Conservation (phyloP, 805 yeast species). For the Teunomyces aglyptinius region DNA sequence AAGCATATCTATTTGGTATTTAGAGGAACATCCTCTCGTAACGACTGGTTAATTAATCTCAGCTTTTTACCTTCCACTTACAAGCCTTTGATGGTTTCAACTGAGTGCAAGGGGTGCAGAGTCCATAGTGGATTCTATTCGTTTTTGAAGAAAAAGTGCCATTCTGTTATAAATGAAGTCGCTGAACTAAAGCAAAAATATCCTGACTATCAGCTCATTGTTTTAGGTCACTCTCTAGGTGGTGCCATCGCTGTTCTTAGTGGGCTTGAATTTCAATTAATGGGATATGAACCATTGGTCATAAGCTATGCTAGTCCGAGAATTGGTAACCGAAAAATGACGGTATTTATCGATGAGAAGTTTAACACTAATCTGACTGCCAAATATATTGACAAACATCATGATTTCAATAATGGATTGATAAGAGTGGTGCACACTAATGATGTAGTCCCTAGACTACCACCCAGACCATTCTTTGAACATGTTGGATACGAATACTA, state of each 20-base stretch:
- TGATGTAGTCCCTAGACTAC: slow-evolving; percentile 60
- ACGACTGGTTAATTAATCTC: slow-evolving; percentile 65
- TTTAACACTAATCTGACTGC: slow-evolving; percentile 40
- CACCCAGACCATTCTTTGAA: slow-evolving; percentile 44
- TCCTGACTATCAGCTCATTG: slow-evolving; percentile 49
- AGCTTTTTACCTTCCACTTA: slow-evolving; percentile 47
- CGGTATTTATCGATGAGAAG: slow-evolving; percentile 49
- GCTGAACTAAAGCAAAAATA: slow-evolving; percentile 29
- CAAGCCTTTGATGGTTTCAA: slow-evolving; percentile 37
- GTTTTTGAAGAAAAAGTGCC: slow-evolving; percentile 43
- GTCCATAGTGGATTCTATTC: slow-evolving; percentile 66
- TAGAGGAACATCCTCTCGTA: slow-evolving; percentile 60
- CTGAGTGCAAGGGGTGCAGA: slow-evolving; percentile 48
- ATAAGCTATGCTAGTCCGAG: slow-evolving; percentile 65
- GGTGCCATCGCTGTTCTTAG: slow-evolving; percentile 66
- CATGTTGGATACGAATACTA: slow-evolving; percentile 55
- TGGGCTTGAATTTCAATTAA: slow-evolving; percentile 57
- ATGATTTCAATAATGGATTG: slow-evolving; percentile 37
- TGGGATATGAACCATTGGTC: slow-evolving; percentile 55
- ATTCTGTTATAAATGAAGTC: slow-evolving; percentile 35
- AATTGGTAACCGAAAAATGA: slow-evolving; percentile 54
- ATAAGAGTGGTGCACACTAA: slow-evolving; percentile 56
- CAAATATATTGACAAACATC: slow-evolving; percentile 15
- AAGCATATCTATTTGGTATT: slow-evolving; percentile 49
- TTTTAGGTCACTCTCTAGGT: slow-evolving; percentile 76